These are phyloP conservation scores for Vaccinium vitisidaea DNA, from an alignment of 148 eudicot genomes.

Conservation along the genomic window DNA sequence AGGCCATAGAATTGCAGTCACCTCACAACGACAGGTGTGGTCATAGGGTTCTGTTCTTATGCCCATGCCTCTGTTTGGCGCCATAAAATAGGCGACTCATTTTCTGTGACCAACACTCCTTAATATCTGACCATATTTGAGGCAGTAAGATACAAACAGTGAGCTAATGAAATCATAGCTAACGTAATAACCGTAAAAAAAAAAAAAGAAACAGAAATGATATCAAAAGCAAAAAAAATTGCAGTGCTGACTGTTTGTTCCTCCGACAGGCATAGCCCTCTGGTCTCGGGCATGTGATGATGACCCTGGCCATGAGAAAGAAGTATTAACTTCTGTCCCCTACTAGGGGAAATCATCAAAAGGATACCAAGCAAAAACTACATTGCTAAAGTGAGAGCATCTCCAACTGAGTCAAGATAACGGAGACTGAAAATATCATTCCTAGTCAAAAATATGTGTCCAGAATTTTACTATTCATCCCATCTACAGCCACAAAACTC, in stretches of 20 bases:
- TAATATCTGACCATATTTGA: constrained; percentile 44
- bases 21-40: constrained; percentile 70
- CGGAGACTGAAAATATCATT: background rate
- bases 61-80: constrained; percentile 44
- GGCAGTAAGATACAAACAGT: background rate
- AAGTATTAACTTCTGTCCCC: background rate
- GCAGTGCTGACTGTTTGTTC: constrained; percentile 94
- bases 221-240: constrained; percentile 3
- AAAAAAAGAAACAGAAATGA: background rate
- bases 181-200: background rate
- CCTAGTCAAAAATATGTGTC: background rate
- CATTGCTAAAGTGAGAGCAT: background rate
- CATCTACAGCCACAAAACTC: background rate
- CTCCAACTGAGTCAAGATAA: background rate
- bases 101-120: constrained; percentile 50
- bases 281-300: constrained; percentile 83
- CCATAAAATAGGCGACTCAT: no score
- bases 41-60: constrained; percentile 83
- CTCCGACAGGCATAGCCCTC: constrained; percentile 99
- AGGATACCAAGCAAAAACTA: background rate
- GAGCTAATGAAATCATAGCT: background rate
- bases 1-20: constrained; percentile 94
- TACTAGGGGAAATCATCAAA: background rate
- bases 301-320: constrained; percentile 55
- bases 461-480: background rate